Evolutionary conservation across 2,329 filamentous ascomycete species (phyloP).

Genomic region (Neonectria faginata): DNA sequence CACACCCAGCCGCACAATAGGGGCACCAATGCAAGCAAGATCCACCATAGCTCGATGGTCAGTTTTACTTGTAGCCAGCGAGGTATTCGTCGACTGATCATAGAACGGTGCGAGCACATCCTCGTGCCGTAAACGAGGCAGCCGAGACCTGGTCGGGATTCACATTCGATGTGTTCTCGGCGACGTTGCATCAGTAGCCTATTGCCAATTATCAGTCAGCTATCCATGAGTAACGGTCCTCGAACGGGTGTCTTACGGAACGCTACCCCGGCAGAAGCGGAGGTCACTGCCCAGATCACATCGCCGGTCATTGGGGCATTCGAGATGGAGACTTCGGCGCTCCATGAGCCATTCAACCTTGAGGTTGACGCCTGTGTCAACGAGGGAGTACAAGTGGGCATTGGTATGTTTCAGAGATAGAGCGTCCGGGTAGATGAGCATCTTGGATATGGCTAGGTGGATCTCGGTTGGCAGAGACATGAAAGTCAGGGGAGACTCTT

Average conservation of each 20-base stretch:
- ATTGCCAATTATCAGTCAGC: not conserved
- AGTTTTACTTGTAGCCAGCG: slow-evolving; percentile 59
- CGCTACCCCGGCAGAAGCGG: slow-evolving; percentile 70
- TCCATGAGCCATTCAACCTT: slow-evolving; percentile 78
- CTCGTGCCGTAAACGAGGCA: slow-evolving; percentile 66
- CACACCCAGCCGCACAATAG: slow-evolving; percentile 55
- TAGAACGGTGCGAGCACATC: slow-evolving; percentile 58
- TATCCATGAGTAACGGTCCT: too few species aligned
- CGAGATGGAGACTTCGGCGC: slow-evolving; percentile 70
- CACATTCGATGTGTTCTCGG: slow-evolving; percentile 71
- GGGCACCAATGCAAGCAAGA: slow-evolving; percentile 57
- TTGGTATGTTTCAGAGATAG: slow-evolving; percentile 76
- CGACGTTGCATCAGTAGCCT: slow-evolving; percentile 70
- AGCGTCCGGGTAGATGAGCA: slow-evolving; percentile 77
- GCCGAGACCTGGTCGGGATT: slow-evolving; percentile 66
- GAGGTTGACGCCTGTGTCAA: slow-evolving; percentile 73
- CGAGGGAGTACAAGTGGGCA: slow-evolving; percentile 71
- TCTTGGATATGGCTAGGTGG: slow-evolving; percentile 70
- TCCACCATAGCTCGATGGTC: slow-evolving; percentile 63
- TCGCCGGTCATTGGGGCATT: slow-evolving; percentile 70
- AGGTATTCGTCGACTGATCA: slow-evolving; percentile 59
- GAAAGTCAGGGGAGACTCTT: slow-evolving; percentile 43
- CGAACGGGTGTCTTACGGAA: slow-evolving; percentile 59
- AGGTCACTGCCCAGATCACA: slow-evolving; percentile 71
- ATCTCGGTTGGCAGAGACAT: slow-evolving; percentile 72